Evolutionary conservation across 2,329 filamentous ascomycete genomes (phyloP).

Genomic region (Fusarium floridanum): DNA sequence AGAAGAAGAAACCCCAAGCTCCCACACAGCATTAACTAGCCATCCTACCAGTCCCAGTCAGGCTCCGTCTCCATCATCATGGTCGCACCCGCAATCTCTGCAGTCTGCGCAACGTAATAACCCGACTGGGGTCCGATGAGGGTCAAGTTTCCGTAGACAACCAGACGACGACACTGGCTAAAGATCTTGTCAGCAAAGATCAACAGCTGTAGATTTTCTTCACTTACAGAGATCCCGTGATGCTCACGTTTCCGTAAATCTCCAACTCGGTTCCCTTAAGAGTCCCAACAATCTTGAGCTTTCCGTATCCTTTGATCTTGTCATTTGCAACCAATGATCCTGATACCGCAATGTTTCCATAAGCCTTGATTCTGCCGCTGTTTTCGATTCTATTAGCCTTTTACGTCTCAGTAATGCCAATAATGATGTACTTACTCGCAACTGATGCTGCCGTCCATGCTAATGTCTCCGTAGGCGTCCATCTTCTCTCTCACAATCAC

Average conservation of each 20-base stretch:
- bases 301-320: conserved; percentile 62
- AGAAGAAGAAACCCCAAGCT: not conserved
- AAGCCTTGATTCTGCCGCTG: conserved; percentile 61
- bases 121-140: conserved; percentile 60
- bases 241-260: conserved; percentile 61
- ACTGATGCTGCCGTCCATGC: conserved; percentile 57
- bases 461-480: conserved; percentile 61
- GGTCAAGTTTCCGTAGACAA: conserved; percentile 61
- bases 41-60: conserved; percentile 53
- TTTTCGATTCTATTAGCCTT: conserved; percentile 1
- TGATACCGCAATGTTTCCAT: conserved; percentile 59
- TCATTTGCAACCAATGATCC: conserved; percentile 56
- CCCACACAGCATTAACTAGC: too few relatives aligned
- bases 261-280: conserved; percentile 59
- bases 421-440: conserved; percentile 54
- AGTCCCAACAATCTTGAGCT: conserved; percentile 58
- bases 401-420: too few relatives aligned
- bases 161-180: conserved; percentile 58
- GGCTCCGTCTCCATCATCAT: conserved; percentile 57
- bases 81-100: conserved; percentile 59
- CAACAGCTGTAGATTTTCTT: conserved; percentile 13
- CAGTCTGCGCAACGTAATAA: conserved; percentile 58
- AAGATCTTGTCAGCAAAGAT: conserved; percentile 24
- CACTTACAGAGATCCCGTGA: conserved; percentile 59
- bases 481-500: conserved; percentile 59